phyloP scores from a whole-genome alignment of 1,284 basidiomycete genomes.

The Chiua sp. region DNA sequence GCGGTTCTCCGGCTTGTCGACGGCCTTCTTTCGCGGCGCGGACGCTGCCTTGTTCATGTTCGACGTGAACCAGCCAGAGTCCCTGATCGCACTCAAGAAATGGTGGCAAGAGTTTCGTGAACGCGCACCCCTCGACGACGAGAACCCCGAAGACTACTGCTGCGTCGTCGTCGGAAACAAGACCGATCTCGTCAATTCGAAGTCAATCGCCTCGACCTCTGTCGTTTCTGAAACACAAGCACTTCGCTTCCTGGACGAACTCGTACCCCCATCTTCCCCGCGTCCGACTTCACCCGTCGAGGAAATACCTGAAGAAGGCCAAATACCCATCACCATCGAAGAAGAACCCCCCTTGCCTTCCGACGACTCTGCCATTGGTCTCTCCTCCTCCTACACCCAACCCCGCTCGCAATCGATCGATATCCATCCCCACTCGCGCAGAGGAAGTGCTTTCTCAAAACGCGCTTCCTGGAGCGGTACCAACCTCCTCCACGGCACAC shows the following conservation, averaged over 20 bases:
- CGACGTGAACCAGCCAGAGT: conserved; percentile 69
- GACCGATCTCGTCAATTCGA: conserved; percentile 53
- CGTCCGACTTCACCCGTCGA: conserved; percentile 33
- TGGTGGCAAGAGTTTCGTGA: conserved; percentile 82
- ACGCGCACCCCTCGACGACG: conserved; percentile 66
- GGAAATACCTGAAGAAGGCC: neutral
- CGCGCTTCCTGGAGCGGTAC: conserved; percentile 47
- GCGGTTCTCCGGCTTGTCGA: conserved; percentile 79
- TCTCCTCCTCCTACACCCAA: conserved; percentile 18
- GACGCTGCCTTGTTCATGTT: conserved; percentile 84
- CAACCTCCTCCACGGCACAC: conserved; percentile 44
- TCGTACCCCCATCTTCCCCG: conserved; percentile 54
- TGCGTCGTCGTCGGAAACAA: conserved; percentile 84
- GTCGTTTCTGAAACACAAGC: conserved; percentile 44
- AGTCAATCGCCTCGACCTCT: conserved; percentile 4
- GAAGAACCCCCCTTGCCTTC: neutral
- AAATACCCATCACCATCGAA: conserved; percentile 36
- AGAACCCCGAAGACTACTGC: conserved; percentile 67
- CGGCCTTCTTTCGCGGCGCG: conserved; percentile 83
- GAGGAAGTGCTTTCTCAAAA: conserved; percentile 34
- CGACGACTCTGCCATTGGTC: conserved; percentile 14
- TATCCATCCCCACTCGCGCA: conserved; percentile 26
- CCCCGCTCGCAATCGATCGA: conserved; percentile 29
- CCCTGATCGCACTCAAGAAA: conserved; percentile 60
- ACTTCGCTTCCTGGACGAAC: conserved; percentile 54